phyloP scores from a whole-genome alignment of 73 alveolate species.

The Stentor coeruleus region DNA sequence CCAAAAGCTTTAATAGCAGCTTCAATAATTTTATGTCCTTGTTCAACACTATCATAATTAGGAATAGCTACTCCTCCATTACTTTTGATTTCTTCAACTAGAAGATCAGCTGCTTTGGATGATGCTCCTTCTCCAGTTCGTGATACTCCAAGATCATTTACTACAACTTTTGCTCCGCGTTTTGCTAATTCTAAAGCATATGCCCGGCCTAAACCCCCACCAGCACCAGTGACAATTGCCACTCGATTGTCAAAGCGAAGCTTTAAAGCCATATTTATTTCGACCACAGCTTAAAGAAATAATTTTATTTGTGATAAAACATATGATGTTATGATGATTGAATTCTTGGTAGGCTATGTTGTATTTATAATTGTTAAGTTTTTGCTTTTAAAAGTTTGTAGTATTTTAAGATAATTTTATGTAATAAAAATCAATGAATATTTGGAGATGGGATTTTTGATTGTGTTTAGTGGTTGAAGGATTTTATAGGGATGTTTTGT shows the following conservation, averaged over 20 bases:
- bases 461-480: too few species aligned
- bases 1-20: slow-evolving; percentile 91
- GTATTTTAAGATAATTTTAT: too few species aligned
- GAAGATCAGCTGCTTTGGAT: slow-evolving; percentile 67
- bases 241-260: slow-evolving; percentile 54
- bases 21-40: slow-evolving; percentile 90
- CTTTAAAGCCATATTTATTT: neutral
- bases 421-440: too few species aligned
- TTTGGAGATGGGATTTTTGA: too few species aligned
- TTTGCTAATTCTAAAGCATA: slow-evolving; percentile 75
- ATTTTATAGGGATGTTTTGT: too few species aligned
- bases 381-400: too few species aligned
- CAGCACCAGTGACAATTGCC: slow-evolving; percentile 82
- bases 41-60: slow-evolving; percentile 89
- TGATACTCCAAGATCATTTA: slow-evolving; percentile 77
- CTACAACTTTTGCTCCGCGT: slow-evolving; percentile 88
- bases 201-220: slow-evolving; percentile 79
- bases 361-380: too few species aligned
- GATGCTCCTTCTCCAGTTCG: slow-evolving; percentile 49
- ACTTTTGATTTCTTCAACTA: slow-evolving; percentile 82
- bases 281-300: too few species aligned
- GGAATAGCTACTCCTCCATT: slow-evolving; percentile 89
- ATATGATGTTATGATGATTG: too few species aligned
- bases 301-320: too few species aligned
- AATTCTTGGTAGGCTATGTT: too few species aligned